phyloP scores from a whole-genome alignment of 257 asterid species.

The Mentha longifolia region DNA sequence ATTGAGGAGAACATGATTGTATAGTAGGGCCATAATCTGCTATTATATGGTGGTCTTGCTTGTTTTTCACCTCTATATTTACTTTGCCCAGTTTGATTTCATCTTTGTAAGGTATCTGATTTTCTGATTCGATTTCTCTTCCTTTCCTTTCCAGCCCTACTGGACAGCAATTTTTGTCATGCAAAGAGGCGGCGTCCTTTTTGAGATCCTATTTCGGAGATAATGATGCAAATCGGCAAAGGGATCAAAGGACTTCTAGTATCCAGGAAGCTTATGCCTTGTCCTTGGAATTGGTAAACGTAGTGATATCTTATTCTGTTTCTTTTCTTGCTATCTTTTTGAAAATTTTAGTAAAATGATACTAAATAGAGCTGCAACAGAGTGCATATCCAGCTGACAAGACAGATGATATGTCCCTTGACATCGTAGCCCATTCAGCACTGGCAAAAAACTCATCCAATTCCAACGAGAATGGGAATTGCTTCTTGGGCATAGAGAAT shows the following conservation, averaged over 20 bases:
- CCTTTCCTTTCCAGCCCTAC: conserved; percentile 62
- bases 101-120: conserved; percentile 17
- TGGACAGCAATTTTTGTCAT: conserved; percentile 82
- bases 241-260: conserved; percentile 51
- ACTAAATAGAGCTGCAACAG: conserved; percentile 53
- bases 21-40: neutral
- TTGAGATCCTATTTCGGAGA: conserved; percentile 62
- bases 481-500: conserved; percentile 67
- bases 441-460: conserved; percentile 42
- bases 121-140: conserved; percentile 30
- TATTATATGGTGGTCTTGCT: neutral
- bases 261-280: conserved; percentile 47
- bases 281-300: conserved; percentile 58
- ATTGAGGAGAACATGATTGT: conserved; percentile 14
- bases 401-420: conserved; percentile 32
- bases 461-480: conserved; percentile 44
- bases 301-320: conserved; percentile 19
- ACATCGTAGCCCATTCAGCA: conserved; percentile 46
- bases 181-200: conserved; percentile 87
- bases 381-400: conserved; percentile 44
- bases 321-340: conserved; percentile 12
- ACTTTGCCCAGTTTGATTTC: conserved; percentile 22
- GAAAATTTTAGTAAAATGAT: conserved; percentile 28
- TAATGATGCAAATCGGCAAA: conserved; percentile 44
- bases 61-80: neutral